These are phyloP conservation scores for Dactylonectria macrodidyma DNA, from an alignment of 2,329 filamentous ascomycete species.

Conservation along the genomic window DNA sequence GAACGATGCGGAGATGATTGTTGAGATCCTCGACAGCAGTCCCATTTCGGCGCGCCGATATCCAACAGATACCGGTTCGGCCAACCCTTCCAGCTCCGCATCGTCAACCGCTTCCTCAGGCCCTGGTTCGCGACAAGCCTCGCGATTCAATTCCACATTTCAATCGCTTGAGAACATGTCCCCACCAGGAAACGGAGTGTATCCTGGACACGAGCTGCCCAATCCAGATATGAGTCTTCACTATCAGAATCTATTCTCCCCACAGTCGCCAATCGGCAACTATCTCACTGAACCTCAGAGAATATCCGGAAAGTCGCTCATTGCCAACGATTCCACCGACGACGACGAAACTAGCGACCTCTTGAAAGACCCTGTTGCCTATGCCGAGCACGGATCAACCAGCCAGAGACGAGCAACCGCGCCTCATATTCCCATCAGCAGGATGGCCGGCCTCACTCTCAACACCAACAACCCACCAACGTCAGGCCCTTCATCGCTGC, in stretches of 20 bases:
- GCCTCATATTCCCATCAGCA: conserved; percentile 78
- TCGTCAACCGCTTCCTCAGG: conserved; percentile 58
- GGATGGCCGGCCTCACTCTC: conserved; percentile 79
- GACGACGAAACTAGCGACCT: conserved; percentile 80
- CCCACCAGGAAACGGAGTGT: conserved; percentile 69
- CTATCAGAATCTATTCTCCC: conserved; percentile 78
- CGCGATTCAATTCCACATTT: conserved; percentile 75
- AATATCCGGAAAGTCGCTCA: conserved; percentile 78
- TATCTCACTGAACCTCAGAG: conserved; percentile 74
- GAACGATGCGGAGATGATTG: conserved; percentile 67
- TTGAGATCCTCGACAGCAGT: conserved; percentile 69
- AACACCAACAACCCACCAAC: conserved; percentile 71
- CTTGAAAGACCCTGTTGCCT: conserved; percentile 80
- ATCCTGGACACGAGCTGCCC: conserved; percentile 71
- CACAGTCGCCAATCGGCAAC: conserved; percentile 81
- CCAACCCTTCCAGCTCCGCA: conserved; percentile 37
- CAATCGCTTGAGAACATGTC: conserved; percentile 74
- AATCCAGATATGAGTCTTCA: conserved; percentile 67
- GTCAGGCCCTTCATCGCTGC: conserved; percentile 66
- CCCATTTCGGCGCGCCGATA: conserved; percentile 51
- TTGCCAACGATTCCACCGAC: conserved; percentile 75
- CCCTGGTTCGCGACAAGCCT: conserved; percentile 64
- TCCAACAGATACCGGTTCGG: conserved; percentile 40
- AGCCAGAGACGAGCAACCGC: conserved; percentile 77
- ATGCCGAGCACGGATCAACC: conserved; percentile 71